Evolutionary conservation across 805 yeast genomes (phyloP).

Genomic region (Blastobotrys terrestris): DNA sequence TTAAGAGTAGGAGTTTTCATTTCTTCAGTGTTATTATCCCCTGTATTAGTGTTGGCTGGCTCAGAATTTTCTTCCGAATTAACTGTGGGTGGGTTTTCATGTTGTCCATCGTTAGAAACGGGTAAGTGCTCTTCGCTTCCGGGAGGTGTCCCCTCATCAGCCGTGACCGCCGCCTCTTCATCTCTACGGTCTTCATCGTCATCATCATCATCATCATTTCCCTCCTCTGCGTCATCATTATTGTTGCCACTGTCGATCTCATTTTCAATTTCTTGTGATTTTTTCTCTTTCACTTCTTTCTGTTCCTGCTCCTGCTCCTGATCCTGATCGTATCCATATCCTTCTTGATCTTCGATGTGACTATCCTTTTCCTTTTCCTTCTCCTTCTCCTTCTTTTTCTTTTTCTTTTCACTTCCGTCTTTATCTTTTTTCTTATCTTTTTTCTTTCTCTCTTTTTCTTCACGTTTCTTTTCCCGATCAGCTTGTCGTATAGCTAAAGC

Average conservation of each 20-base stretch:
- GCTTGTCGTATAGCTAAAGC: conserved; percentile 14
- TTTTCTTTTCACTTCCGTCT: conserved; percentile 7
- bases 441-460: conserved; percentile 14
- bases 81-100: neutral
- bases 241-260: neutral
- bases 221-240: neutral
- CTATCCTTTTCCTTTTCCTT: neutral
- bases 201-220: neutral
- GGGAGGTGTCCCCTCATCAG: conserved; percentile 30
- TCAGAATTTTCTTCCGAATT: neutral
- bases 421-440: conserved; percentile 4
- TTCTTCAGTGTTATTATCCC: neutral
- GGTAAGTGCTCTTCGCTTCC: neutral
- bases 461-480: conserved; percentile 15
- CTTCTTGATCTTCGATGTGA: neutral
- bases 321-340: neutral
- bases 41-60: neutral
- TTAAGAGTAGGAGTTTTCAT: neutral
- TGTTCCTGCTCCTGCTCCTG: neutral
- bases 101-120: neutral
- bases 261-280: too few relatives aligned
- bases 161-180: conserved; percentile 36
- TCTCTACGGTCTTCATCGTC: neutral
- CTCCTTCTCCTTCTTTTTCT: neutral
- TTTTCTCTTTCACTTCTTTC: too few relatives aligned